These are phyloP conservation scores for Cardamine resedifolia DNA, from an alignment of 345 rosid genomes.

Conservation along the genomic window DNA sequence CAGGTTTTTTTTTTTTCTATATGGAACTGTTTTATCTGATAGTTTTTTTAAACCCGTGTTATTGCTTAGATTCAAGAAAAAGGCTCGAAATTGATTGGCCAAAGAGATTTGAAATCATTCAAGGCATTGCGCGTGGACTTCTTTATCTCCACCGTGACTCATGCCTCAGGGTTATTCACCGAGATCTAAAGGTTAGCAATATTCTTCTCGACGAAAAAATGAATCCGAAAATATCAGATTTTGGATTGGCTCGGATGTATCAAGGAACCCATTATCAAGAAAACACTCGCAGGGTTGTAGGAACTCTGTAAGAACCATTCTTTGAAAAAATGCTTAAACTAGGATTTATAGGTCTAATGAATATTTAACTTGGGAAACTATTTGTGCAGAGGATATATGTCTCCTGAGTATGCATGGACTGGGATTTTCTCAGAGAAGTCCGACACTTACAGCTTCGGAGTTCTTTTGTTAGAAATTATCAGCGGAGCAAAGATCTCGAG, in stretches of 20 bases:
- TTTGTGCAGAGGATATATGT: slow-evolving; percentile 14
- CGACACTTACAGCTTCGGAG: slow-evolving; percentile 47
- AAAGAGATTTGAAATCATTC: too few species aligned
- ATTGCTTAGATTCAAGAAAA: slow-evolving; percentile 23
- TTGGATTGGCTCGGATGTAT: slow-evolving; percentile 25
- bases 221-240: slow-evolving; percentile 30
- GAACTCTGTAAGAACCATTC: slow-evolving; percentile 11
- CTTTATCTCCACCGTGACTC: too few species aligned
- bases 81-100: slow-evolving; percentile 18
- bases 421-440: slow-evolving; percentile 34
- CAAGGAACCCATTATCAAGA: slow-evolving; percentile 12
- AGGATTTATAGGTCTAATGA: neutral
- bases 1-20: neutral
- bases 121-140: too few species aligned
- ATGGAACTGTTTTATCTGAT: neutral
- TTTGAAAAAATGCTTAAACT: neutral
- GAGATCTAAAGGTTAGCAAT: neutral
- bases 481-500: slow-evolving; percentile 26
- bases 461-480: slow-evolving; percentile 36
- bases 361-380: neutral
- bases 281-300: slow-evolving; percentile 21
- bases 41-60: neutral
- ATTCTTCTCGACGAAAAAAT: neutral
- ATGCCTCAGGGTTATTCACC: neutral
- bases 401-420: neutral